Evolutionary conservation across 202 grass and related monocot species (phyloP), one percentile per base, ranked within the genome.

Genomic region (Panicum hallii): DNA sequence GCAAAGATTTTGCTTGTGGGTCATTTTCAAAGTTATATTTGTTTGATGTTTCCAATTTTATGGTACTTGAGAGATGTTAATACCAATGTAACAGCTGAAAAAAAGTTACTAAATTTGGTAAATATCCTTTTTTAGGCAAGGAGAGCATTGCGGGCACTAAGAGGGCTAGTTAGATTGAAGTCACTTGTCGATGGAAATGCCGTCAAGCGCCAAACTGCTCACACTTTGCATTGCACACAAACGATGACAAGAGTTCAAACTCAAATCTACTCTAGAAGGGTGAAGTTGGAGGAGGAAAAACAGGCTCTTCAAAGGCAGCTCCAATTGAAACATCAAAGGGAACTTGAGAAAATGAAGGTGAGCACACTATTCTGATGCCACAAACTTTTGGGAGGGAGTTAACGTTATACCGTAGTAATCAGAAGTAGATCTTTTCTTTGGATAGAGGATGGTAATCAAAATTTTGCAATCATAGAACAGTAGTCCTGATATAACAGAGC

Each of bases 321-420:
- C 45, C 91, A 97, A 50, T 74, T 91, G 44, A 99, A 97, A 75
- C 83, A 71, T 16, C 82, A 92, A 85, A 87, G 84, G 53, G 93
- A 94, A 49, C 84, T 91, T 41, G 91, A 91, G 55, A 93, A 94
- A 89, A 89, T 90, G 83, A 97, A 97, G 91, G 97, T 94, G 36
- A 76, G 28, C 68, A 66, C 47, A 49, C 9, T 30, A 57, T 89
- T 84, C 80, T 87, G 9, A 68, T 68, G 2, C 20, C 72, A 67
- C 79, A 16, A 5, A 47, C 42, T 63, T 53, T 72, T 49, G 23
- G 23, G 13, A 81, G 64, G 50, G 13, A 64, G 23, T 80, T 65
- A 9, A 6, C 36, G 15, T 55, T 76, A 19, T 38, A 78, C 42
- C 30, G 50, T 41, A 55, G 40, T 63, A 16, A 63, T 70, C 9